Conservation (phyloP, 768 basidiomycete species). For the Paxillus involutus region DNA sequence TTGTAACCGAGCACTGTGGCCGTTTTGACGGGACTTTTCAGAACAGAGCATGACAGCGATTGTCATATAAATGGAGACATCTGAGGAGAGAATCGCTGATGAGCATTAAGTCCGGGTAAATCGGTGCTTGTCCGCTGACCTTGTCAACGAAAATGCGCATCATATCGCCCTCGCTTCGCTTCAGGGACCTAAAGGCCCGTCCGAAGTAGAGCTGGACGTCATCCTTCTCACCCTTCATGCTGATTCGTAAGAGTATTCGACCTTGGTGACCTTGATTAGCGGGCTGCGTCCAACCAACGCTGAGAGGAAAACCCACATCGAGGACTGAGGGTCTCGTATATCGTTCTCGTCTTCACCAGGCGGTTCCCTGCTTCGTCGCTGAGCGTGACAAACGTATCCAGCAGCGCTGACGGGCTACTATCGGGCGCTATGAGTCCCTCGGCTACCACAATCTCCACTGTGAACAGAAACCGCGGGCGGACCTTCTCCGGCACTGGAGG, state of each 20-base stretch:
- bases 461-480: slow-evolving; percentile 79
- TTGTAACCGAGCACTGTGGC: slow-evolving; percentile 76
- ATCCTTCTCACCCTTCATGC: slow-evolving; percentile 99
- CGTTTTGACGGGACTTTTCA: slow-evolving; percentile 77
- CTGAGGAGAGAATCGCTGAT: slow-evolving; percentile 39
- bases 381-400: slow-evolving; percentile 92
- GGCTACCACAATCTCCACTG: slow-evolving; percentile 90
- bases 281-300: slow-evolving; percentile 91
- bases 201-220: slow-evolving; percentile 98
- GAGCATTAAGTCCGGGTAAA: not conserved
- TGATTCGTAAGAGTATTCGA: slow-evolving; percentile 81
- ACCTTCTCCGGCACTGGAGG: slow-evolving; percentile 77
- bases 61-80: slow-evolving; percentile 93
- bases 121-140: slow-evolving; percentile 40
- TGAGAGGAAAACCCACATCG: slow-evolving; percentile 67
- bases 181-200: slow-evolving; percentile 88
- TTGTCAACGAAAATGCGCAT: slow-evolving; percentile 95
- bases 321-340: slow-evolving; percentile 89
- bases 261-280: slow-evolving; percentile 49
- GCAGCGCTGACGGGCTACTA: slow-evolving; percentile 69
- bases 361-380: slow-evolving; percentile 91
- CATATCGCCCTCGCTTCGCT: slow-evolving; percentile 95
- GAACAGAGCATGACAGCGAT: slow-evolving; percentile 71
- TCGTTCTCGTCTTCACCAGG: slow-evolving; percentile 91
- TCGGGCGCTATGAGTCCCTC: slow-evolving; percentile 84